These are phyloP conservation scores for Trichoderma koningii DNA, from an alignment of 2,329 filamentous ascomycete genomes.

Conservation along the genomic window DNA sequence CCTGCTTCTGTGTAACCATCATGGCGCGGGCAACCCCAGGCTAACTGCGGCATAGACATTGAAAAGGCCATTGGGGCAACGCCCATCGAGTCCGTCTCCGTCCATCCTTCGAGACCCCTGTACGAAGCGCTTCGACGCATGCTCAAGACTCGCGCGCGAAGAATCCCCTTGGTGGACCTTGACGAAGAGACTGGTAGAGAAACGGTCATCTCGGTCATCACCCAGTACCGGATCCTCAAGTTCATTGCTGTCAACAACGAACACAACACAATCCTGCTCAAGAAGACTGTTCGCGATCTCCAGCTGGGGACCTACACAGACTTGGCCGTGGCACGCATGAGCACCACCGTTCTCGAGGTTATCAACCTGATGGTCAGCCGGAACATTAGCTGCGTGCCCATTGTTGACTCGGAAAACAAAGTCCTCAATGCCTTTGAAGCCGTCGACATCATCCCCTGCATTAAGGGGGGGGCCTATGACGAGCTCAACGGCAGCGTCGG, in stretches of 20 bases:
- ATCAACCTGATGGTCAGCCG: constrained; percentile 90
- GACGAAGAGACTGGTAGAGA: constrained; percentile 92
- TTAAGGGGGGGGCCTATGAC: constrained; percentile 91
- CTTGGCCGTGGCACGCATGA: constrained; percentile 82
- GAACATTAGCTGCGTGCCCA: constrained; percentile 93
- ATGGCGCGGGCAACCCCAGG: background rate
- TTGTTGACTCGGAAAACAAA: constrained; percentile 74
- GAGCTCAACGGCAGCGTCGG: constrained; percentile 84
- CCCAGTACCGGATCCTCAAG: constrained; percentile 97
- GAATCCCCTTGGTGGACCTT: constrained; percentile 89
- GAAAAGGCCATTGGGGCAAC: constrained; percentile 90
- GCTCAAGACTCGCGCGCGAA: constrained; percentile 87
- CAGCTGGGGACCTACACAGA: constrained; percentile 81
- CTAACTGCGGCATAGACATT: constrained; percentile 65
- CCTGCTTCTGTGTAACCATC: background rate
- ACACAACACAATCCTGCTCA: constrained; percentile 81
- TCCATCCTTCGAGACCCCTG: constrained; percentile 83
- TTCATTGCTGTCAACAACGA: constrained; percentile 94
- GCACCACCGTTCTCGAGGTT: constrained; percentile 87
- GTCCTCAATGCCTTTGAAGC: constrained; percentile 97
- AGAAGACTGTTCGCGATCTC: constrained; percentile 83
- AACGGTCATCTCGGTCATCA: constrained; percentile 95
- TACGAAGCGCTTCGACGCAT: constrained; percentile 96
- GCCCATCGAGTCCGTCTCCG: constrained; percentile 93
- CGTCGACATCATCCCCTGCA: constrained; percentile 93